Conservation (phyloP, 257 asterid genomes). For the Parsonsia alboflavescens region DNA sequence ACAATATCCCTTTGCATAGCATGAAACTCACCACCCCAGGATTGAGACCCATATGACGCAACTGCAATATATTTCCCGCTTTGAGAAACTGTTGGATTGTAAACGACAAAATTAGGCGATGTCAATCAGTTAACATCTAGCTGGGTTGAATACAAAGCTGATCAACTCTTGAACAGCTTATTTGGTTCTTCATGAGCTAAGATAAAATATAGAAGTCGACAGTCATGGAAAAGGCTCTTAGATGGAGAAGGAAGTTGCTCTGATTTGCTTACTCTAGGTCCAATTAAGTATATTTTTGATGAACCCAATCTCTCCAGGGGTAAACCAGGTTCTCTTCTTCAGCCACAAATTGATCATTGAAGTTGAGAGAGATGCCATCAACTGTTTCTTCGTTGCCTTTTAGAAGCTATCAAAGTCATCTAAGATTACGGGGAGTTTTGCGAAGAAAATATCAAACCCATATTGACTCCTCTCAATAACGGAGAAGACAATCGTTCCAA, state of each 20-base stretch:
- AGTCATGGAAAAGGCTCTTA: conserved; percentile 59
- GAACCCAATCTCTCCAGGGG: conserved; percentile 63
- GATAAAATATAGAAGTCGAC: conserved; percentile 45
- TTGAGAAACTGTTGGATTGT: conserved; percentile 10
- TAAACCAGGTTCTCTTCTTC: conserved; percentile 38
- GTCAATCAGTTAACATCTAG: conserved; percentile 38
- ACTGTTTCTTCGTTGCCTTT: conserved; percentile 11
- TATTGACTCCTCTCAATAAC: conserved; percentile 51
- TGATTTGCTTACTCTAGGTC: conserved; percentile 16
- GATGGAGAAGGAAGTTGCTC: conserved; percentile 50
- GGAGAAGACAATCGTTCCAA: conserved; percentile 62
- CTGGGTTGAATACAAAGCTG: conserved; percentile 50
- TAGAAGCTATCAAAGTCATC: conserved; percentile 26
- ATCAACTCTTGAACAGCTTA: conserved; percentile 48
- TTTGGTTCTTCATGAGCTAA: conserved; percentile 18
- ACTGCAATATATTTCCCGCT: conserved; percentile 66
- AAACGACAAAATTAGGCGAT: conserved; percentile 56
- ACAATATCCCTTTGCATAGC: conserved; percentile 59
- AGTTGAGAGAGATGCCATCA: conserved; percentile 57
- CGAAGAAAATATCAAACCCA: conserved; percentile 75
- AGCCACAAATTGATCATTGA: conserved; percentile 52
- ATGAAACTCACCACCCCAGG: conserved; percentile 64
- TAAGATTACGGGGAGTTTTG: conserved; percentile 27
- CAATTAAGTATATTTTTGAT: conserved; percentile 40
- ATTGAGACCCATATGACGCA: conserved; percentile 50